These are phyloP conservation scores for Globisporangium emineosum DNA, from an alignment of 352 stramenopile species.

Conservation along the genomic window DNA sequence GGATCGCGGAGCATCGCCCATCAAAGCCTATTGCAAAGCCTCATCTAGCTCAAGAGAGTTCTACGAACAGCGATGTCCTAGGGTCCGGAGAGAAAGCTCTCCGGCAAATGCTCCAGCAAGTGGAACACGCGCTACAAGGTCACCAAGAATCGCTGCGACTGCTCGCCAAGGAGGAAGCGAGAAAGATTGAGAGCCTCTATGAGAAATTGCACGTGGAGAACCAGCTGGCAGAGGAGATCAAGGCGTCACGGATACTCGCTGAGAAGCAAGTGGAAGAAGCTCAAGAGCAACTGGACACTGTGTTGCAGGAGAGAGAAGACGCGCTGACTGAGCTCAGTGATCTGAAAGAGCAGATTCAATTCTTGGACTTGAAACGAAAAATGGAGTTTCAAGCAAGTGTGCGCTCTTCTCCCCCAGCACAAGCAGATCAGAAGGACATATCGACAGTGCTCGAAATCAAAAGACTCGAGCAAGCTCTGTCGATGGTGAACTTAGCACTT, in stretches of 20 bases:
- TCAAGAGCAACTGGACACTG: slow-evolving; percentile 32
- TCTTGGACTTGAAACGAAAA: slow-evolving; percentile 39
- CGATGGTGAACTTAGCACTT: slow-evolving; percentile 41
- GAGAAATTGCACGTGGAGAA: slow-evolving; percentile 48
- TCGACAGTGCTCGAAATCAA: slow-evolving; percentile 34
- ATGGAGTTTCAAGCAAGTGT: slow-evolving; percentile 28
- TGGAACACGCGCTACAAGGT: slow-evolving; percentile 41
- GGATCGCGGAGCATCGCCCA: slow-evolving; percentile 1
- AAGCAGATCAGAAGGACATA: slow-evolving; percentile 4
- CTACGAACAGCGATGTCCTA: slow-evolving; percentile 4
- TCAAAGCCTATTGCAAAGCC: neutral
- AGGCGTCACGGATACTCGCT: slow-evolving; percentile 21
- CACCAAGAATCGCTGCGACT: slow-evolving; percentile 49
- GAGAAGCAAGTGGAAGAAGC: slow-evolving; percentile 30
- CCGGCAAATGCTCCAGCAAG: slow-evolving; percentile 49
- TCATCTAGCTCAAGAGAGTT: slow-evolving; percentile 9
- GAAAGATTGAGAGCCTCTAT: slow-evolving; percentile 53
- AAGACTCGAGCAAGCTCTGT: slow-evolving; percentile 38
- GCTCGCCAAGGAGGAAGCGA: slow-evolving; percentile 39
- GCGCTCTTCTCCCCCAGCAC: neutral
- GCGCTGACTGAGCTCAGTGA: slow-evolving; percentile 30
- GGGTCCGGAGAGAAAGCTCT: slow-evolving; percentile 21
- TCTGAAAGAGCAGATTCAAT: slow-evolving; percentile 59
- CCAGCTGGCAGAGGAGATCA: slow-evolving; percentile 42
- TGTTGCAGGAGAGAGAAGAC: slow-evolving; percentile 36